phyloP scores from a whole-genome alignment of 2,329 filamentous ascomycete species.

The Monilinia vaccinii-corymbosi region DNA sequence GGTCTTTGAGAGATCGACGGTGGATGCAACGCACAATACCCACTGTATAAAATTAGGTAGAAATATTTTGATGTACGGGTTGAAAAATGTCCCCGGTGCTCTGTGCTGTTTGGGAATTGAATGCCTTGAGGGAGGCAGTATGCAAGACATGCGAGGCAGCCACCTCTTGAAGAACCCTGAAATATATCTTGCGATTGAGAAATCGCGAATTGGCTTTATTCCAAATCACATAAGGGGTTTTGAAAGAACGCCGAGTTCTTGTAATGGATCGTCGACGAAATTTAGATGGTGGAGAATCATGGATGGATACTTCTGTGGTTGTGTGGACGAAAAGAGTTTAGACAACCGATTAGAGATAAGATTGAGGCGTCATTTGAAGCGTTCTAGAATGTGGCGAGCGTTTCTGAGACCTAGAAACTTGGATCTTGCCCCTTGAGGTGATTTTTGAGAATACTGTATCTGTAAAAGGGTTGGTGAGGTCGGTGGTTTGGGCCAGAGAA shows the following conservation, averaged over 20 bases:
- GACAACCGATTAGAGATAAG: neutral
- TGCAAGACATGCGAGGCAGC: conserved; percentile 1
- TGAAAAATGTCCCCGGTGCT: neutral
- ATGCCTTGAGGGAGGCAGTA: neutral
- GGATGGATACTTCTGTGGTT: neutral
- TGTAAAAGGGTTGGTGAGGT: neutral
- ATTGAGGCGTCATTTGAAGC: neutral
- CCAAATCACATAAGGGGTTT: neutral
- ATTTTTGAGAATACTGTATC: neutral
- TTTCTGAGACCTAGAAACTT: neutral
- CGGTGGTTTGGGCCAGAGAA: too few species aligned
- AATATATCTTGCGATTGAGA: neutral
- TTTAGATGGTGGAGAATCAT: neutral
- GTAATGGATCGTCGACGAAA: neutral
- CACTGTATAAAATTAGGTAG: neutral
- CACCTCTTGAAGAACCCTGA: neutral
- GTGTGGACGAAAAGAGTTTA: neutral
- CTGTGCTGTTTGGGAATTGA: neutral
- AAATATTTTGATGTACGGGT: neutral
- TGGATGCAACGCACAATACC: neutral
- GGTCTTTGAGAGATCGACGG: neutral
- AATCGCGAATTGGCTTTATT: neutral
- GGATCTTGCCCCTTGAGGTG: neutral
- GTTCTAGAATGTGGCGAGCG: neutral
- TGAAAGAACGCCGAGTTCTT: neutral